Evolutionary conservation across 2,329 filamentous ascomycete species (phyloP), one percentile per base, ranked within the genome.

Genomic region (Geoglossum cookeanum): DNA sequence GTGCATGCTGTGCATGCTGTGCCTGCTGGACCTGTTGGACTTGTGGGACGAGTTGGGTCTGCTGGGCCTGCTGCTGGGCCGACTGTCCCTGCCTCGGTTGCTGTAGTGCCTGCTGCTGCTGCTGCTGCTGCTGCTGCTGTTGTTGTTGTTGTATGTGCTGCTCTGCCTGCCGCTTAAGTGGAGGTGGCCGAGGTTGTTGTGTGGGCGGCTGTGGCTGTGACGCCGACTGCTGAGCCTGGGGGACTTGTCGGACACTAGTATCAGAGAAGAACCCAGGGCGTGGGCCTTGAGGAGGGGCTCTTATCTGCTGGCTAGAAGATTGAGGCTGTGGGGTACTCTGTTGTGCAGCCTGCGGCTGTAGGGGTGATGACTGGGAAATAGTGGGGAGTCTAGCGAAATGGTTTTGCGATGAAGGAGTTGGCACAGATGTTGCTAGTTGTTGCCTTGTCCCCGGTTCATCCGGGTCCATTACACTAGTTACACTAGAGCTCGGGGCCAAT

Each of bases 261-360:
- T 74, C 71, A 33, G 68, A 67, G 58, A 74, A 74, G 53, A 71
- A 71, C 44, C 72, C 72, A 56, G 69, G 58, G 32, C 68, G 70
- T 7, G 72, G 72, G n/a, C 72, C 72, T 59, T 66, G 66, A 32
- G 67, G 66, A 60, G 67, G 66, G 13, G 65, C 37, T 45, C 30
- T 45, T n/a, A 13, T n/a, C 35, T 55, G 58, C n/a, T 54, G 55
- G 4, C 6, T 6, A 2, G 22, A n/a, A 9, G 32, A 8, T 13
- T 55, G 32, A 27, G 32, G 32, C 22, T 55, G 32, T 65, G 61
- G 35, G 63, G 48, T 52, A 72, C 71, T 37, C 71, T 71, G 49
- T 59, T 63, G 42, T 66, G 62, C 48, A 65, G 59, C 22, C 64
- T n/a, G 64, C 55, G 22, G 58, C 58, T 9, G 66, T 58, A 48